These are phyloP conservation scores for Argentina anserina DNA, from an alignment of 306 rosid genomes.

Conservation along the genomic window DNA sequence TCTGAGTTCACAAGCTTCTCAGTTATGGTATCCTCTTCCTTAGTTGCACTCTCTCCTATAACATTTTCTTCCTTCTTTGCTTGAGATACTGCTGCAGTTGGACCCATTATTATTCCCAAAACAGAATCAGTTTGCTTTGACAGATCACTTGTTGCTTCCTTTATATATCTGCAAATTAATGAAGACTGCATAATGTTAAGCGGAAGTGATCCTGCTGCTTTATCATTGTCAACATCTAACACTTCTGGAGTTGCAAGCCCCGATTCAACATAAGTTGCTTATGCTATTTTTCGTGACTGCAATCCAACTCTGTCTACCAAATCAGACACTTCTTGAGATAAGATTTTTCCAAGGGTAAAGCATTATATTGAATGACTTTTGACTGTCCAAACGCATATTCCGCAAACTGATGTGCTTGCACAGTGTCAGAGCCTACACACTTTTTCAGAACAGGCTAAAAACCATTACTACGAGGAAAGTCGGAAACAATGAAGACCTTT, in stretches of 20 bases:
- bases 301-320: constrained; percentile 63
- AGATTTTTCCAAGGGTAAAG: constrained; percentile 40
- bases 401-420: constrained; percentile 84
- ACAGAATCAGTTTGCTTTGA: constrained; percentile 86
- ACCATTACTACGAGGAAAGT: constrained; percentile 62
- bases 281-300: constrained; percentile 73
- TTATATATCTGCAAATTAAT: constrained; percentile 73
- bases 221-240: constrained; percentile 32
- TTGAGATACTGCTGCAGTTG: constrained; percentile 73
- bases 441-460: constrained; percentile 64
- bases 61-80: constrained; percentile 45
- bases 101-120: constrained; percentile 86
- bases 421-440: constrained; percentile 74
- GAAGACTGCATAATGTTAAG: constrained; percentile 54
- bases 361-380: constrained; percentile 68
- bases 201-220: constrained; percentile 40
- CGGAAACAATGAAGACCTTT: constrained; percentile 72
- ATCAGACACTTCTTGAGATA: constrained; percentile 67
- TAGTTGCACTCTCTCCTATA: constrained; percentile 37
- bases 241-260: constrained; percentile 82
- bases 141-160: constrained; percentile 64
- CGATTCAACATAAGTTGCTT: constrained; percentile 64
- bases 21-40: constrained; percentile 32
- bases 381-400: constrained; percentile 88
- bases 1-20: constrained; percentile 38